Evolutionary conservation across 805 yeast genomes (phyloP), one percentile per base, ranked within the genome.

Genomic region (Clavispora phyllophila): DNA sequence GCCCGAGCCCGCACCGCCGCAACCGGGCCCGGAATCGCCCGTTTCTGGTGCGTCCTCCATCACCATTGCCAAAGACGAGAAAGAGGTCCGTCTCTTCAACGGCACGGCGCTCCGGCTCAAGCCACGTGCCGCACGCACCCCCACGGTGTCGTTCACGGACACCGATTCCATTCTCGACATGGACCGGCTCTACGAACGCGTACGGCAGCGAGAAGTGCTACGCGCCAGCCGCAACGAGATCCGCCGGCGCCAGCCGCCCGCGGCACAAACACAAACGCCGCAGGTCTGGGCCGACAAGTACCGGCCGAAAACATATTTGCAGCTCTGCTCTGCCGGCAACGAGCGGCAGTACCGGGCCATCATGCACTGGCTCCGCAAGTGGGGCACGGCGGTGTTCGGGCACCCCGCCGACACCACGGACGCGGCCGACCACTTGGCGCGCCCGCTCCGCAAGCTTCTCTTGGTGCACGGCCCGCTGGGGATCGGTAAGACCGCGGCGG

Each of bases 381-480:
- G 74, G 74, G 54, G 65, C 2, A 18, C 57, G 0, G 51, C 58
- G 5, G 68, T 64, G n/a, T 65, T 60, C 42, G 56, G 62, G 4
- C 62, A 55, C n/a, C 53, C 25, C 6, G 15, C 17, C n/a, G 47
- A 47, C 10, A 48, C 45, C 13, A 17, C 32, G 9, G 39, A 39
- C 17, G 38, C 37, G 13, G 52, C 49, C 1, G 73, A 69, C 49
- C 29, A 44, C 4, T 51, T 62, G 37, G 72, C 70, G 5, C 46
- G 73, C 12, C 73, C 72, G 5, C 65, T 61, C 13, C 73, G 74
- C 40, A 83, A 79, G 49, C 72, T 93, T 0, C 58, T 93, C 17
- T 65, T 93, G 32, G 75, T 93, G 9, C 88, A 84, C 58, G 99
- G 99, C 0, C 93, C 96, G 0, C 89, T 96, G 0, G 99, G 99